These are phyloP conservation scores for Aphanomyces stellatus DNA, from an alignment of 352 stramenopile species.

Conservation along the genomic window DNA sequence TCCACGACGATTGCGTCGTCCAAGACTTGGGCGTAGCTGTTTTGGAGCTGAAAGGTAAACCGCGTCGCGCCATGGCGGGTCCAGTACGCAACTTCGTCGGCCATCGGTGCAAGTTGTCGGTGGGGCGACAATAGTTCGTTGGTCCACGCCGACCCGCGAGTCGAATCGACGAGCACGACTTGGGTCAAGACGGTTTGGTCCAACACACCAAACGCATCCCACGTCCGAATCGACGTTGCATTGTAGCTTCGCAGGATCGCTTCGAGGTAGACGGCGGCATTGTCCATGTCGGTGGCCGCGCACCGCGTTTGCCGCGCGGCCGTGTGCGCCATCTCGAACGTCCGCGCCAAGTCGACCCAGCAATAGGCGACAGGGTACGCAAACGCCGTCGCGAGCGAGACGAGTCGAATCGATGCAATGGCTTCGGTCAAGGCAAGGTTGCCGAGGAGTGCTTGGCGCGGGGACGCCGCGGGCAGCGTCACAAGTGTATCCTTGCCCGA, in stretches of 20 bases:
- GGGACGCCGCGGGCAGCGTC: not conserved
- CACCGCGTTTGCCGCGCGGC: constrained; percentile 7
- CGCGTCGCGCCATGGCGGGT: not conserved
- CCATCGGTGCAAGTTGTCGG: not conserved
- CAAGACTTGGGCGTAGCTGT: not conserved
- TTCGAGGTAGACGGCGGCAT: constrained; percentile 14
- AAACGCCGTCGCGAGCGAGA: not conserved
- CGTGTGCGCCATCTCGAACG: constrained; percentile 4
- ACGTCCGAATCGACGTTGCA: not conserved
- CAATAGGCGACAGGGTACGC: not conserved
- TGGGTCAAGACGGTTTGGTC: not conserved
- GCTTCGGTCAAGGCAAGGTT: not conserved
- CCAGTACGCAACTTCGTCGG: not conserved
- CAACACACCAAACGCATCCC: not conserved
- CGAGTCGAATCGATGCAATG: not conserved
- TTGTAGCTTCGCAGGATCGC: constrained; percentile 1
- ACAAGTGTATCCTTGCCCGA: not conserved
- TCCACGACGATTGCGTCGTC: not conserved
- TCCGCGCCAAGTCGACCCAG: not conserved
- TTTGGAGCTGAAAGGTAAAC: not conserved
- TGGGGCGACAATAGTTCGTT: too few relatives aligned
- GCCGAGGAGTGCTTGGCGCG: not conserved
- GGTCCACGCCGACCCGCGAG: not conserved
- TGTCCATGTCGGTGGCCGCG: not conserved
- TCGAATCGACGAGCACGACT: not conserved